These are phyloP conservation scores for Butyriboletus appendiculatus DNA, from an alignment of 1,284 basidiomycete species.

Conservation along the genomic window DNA sequence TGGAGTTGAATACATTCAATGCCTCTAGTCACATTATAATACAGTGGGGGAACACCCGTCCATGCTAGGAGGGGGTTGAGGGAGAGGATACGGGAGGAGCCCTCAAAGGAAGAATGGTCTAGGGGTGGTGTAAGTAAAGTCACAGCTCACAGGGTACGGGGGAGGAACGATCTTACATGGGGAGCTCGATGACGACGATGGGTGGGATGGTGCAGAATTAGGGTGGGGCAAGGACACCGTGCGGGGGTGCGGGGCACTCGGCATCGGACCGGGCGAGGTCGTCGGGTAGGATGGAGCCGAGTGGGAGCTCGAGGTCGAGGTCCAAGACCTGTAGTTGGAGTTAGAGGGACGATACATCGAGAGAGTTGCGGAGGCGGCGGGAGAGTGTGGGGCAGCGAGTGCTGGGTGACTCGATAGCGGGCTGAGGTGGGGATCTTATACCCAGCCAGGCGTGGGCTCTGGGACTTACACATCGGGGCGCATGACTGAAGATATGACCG, in stretches of 20 bases:
- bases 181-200: constrained; percentile 16
- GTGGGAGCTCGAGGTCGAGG: constrained; percentile 12
- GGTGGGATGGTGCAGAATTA: constrained; percentile 23
- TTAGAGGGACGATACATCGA: constrained; percentile 22
- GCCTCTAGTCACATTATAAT: constrained; percentile 31
- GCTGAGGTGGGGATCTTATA: constrained; percentile 29
- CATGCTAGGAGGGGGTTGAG: constrained; percentile 33
- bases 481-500: constrained; percentile 20
- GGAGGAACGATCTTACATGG: constrained; percentile 12
- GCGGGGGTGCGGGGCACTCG: constrained; percentile 26
- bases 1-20: constrained; percentile 24
- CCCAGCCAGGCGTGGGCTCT: constrained; percentile 12
- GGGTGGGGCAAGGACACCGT: constrained; percentile 35
- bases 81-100: constrained; percentile 18
- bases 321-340: constrained; percentile 25
- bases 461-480: constrained; percentile 21
- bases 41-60: constrained; percentile 15
- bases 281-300: constrained; percentile 12
- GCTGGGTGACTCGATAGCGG: constrained; percentile 24
- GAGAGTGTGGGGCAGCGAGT: neutral
- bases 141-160: neutral
- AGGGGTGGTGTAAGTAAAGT: constrained; percentile 1
- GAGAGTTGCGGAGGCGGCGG: neutral
- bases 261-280: constrained; percentile 24
- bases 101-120: constrained; percentile 14